Percentiles rank a stretch among this genome's conserved stretches.
phyloP scores from a whole-genome alignment of 768 basidiomycete species.

The Podaxis sp. region DNA sequence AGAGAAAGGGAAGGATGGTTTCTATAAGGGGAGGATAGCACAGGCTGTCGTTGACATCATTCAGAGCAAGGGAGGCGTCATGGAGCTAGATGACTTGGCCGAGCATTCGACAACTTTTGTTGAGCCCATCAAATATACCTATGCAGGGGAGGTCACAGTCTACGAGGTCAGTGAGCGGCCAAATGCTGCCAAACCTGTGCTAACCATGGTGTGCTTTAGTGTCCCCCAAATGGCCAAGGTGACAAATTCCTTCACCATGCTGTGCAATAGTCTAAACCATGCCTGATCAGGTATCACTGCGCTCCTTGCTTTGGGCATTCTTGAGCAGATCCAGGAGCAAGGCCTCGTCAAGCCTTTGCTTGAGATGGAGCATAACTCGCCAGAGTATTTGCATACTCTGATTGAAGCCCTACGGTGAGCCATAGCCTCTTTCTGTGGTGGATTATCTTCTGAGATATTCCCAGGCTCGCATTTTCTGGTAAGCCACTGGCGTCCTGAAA shows the following conservation, averaged over 20 bases:
- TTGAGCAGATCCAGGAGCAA: conserved; percentile 82
- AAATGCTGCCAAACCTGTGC: neutral
- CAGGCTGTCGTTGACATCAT: conserved; percentile 87
- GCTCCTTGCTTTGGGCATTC: conserved; percentile 86
- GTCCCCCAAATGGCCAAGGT: conserved; percentile 97
- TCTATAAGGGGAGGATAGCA: conserved; percentile 90
- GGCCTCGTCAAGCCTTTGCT: conserved; percentile 66
- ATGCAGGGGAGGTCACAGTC: conserved; percentile 79
- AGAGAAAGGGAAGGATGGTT: conserved; percentile 84
- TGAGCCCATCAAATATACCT: conserved; percentile 91
- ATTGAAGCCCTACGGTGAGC: conserved; percentile 81
- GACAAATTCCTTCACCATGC: neutral
- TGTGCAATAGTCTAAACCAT: neutral
- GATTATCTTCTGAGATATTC: conserved; percentile 6
- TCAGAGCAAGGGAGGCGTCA: conserved; percentile 84
- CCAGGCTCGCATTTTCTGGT: conserved; percentile 78
- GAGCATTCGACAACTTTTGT: conserved; percentile 77
- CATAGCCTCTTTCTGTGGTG: neutral
- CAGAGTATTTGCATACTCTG: conserved; percentile 84
- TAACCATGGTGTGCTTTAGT: conserved; percentile 44
- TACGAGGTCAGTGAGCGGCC: conserved; percentile 68
- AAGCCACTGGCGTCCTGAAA: conserved; percentile 17
- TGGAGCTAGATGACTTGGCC: conserved; percentile 94
- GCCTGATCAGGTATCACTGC: conserved; percentile 73
- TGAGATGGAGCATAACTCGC: conserved; percentile 88